These are phyloP conservation scores for Fusarium chuoi DNA, from an alignment of 2,329 filamentous ascomycete genomes.

Conservation along the genomic window DNA sequence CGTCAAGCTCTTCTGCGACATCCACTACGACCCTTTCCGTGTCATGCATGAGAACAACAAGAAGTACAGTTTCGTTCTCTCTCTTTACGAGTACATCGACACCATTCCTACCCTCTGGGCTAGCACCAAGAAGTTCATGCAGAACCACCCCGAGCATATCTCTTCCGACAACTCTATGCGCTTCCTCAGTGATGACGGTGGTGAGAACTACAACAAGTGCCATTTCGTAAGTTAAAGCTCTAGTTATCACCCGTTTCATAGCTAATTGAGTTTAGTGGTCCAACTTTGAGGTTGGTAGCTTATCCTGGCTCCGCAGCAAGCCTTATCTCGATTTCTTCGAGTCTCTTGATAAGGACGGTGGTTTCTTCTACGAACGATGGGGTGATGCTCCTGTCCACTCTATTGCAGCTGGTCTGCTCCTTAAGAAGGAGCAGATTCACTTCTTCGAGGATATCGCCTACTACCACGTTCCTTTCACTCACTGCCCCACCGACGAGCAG, in stretches of 20 bases:
- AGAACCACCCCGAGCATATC: constrained; percentile 89
- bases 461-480: constrained; percentile 97
- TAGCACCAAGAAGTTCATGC: constrained; percentile 93
- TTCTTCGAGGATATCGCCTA: constrained; percentile 99
- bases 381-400: constrained; percentile 97
- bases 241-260: background rate
- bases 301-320: constrained; percentile 91
- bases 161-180: constrained; percentile 84
- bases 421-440: constrained; percentile 94
- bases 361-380: constrained; percentile 99
- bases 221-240: constrained; percentile 77
- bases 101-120: constrained; percentile 98
- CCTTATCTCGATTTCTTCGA: constrained; percentile 93
- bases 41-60: constrained; percentile 96
- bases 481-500: constrained; percentile 93
- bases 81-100: constrained; percentile 94
- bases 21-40: constrained; percentile 95
- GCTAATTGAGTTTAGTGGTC: constrained; percentile 76
- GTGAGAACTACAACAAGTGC: constrained; percentile 94
- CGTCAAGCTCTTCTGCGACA: constrained; percentile 95
- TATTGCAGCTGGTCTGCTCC: constrained; percentile 87
- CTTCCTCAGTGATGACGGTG: constrained; percentile 91
- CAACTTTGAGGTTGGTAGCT: constrained; percentile 96
- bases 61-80: constrained; percentile 97
- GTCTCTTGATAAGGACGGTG: constrained; percentile 86